These are phyloP conservation scores for Sechiopsis laciniata DNA, from an alignment of 306 rosid species.

Conservation along the genomic window DNA sequence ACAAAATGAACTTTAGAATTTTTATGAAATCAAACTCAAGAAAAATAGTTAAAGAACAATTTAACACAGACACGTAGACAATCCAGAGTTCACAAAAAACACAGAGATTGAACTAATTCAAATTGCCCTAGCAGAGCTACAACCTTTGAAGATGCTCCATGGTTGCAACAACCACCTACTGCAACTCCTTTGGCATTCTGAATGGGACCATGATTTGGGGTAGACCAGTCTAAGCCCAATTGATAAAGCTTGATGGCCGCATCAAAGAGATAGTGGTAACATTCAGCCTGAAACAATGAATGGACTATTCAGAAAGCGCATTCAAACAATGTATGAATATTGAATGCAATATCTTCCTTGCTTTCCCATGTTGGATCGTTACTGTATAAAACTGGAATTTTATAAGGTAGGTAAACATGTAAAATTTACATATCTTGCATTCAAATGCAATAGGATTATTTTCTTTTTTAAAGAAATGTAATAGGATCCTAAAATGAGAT, in stretches of 20 bases:
- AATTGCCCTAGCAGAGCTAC: constrained; percentile 34
- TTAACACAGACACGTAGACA: constrained; percentile 1
- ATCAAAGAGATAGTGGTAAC: constrained; percentile 93
- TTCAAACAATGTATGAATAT: neutral
- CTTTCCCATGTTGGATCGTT: neutral
- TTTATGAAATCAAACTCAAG: neutral
- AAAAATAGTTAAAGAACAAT: neutral
- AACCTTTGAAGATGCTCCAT: constrained; percentile 50
- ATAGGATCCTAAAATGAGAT: constrained; percentile 4
- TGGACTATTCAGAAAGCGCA: constrained; percentile 4
- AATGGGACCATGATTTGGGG: constrained; percentile 70
- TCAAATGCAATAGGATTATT: neutral
- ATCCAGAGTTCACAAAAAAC: neutral
- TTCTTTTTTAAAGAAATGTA: neutral
- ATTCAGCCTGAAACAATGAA: constrained; percentile 62
- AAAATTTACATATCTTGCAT: neutral
- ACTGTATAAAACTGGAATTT: constrained; percentile 2
- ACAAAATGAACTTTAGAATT: constrained; percentile 10
- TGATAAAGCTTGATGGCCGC: constrained; percentile 89
- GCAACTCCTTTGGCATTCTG: constrained; percentile 43
- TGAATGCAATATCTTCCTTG: neutral
- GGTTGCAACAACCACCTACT: constrained; percentile 35
- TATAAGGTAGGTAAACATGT: neutral
- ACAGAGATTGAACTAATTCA: constrained; percentile 1
- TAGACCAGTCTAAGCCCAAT: constrained; percentile 81